phyloP scores from a whole-genome alignment of 441 rosid genomes.

The Croton setiger region DNA sequence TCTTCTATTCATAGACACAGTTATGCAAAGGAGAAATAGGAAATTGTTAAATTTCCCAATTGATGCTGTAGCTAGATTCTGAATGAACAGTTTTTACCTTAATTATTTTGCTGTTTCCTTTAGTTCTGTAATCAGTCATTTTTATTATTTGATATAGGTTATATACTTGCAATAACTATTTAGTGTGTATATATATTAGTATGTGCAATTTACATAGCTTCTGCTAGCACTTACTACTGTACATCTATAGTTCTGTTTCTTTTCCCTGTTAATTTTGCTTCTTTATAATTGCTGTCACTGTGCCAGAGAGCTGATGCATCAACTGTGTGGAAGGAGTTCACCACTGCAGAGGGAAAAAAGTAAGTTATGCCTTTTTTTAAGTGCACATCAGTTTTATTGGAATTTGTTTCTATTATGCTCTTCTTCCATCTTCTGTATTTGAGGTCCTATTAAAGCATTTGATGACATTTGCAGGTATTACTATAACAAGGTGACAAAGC shows the following conservation, averaged over 20 bases:
- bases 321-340: constrained; percentile 85
- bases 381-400: neutral
- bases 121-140: no score
- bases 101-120: neutral
- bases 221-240: no score
- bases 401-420: neutral
- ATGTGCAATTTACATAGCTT: no score
- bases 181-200: no score
- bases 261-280: no score
- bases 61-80: no score
- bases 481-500: constrained; percentile 88
- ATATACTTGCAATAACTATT: neutral
- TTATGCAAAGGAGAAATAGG: no score
- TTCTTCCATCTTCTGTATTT: neutral
- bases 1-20: no score
- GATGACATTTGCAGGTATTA: constrained; percentile 61
- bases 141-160: neutral
- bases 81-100: no score
- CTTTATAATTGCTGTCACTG: constrained; percentile 26
- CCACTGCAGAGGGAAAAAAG: constrained; percentile 80
- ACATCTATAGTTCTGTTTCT: neutral
- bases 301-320: constrained; percentile 87
- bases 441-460: constrained; percentile 12
- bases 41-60: no score
- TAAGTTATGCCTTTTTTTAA: constrained; percentile 24